A percentile compares a stretch with the other conserved stretches of the same genome.
Evolutionary conservation across 768 basidiomycete genomes (phyloP).

Genomic region (Mycena floridula): DNA sequence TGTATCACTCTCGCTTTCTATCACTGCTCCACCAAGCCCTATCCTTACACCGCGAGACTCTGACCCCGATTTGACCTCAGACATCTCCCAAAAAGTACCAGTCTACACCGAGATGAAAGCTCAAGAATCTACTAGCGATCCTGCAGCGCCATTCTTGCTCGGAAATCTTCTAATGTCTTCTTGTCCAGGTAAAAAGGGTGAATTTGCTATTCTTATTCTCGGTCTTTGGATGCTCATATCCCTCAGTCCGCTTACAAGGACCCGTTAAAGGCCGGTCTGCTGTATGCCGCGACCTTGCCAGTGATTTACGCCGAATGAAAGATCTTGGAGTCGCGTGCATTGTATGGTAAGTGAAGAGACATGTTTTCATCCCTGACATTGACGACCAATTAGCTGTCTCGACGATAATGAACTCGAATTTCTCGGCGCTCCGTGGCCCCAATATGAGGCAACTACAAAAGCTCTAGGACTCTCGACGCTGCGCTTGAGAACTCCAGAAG

Average conservation of each 20-base stretch:
- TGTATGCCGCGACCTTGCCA: conserved; percentile 76
- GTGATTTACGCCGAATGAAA: conserved; percentile 73
- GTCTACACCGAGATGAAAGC: neutral
- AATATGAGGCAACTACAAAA: conserved; percentile 61
- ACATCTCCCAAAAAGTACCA: neutral
- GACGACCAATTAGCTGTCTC: conserved; percentile 51
- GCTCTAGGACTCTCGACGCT: conserved; percentile 72
- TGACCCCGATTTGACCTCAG: neutral
- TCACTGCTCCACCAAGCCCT: neutral
- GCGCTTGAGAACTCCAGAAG: conserved; percentile 90
- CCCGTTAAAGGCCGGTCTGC: conserved; percentile 74
- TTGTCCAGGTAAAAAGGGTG: conserved; percentile 94
- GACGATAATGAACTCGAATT: conserved; percentile 81
- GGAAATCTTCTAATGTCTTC: conserved; percentile 90
- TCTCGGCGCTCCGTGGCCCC: conserved; percentile 81
- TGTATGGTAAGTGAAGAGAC: conserved; percentile 54
- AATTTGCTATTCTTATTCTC: conserved; percentile 4
- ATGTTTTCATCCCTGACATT: conserved; percentile 2
- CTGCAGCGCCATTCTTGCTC: conserved; percentile 28
- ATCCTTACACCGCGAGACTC: neutral
- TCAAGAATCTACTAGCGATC: neutral
- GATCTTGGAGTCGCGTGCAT: conserved; percentile 72
- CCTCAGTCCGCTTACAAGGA: conserved; percentile 61
- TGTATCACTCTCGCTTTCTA: conserved; percentile 1
- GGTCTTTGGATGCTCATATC: conserved; percentile 1